A percentile compares a stretch with the other conserved stretches of the same genome.
Conservation (phyloP, 177 flowering plant genomes). For the Tripterygium wilfordii region DNA sequence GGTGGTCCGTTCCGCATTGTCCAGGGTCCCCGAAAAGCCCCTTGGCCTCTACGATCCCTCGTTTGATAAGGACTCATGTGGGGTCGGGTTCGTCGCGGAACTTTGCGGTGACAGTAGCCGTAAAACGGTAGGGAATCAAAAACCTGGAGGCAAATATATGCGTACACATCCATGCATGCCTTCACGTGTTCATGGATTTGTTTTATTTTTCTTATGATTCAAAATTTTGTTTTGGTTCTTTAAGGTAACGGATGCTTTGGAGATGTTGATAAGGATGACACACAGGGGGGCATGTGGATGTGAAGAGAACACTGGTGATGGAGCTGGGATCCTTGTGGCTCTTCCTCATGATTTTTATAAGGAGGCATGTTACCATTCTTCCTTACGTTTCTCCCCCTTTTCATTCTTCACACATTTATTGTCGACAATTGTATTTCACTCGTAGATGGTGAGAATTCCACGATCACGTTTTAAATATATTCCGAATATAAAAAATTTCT, state of each 20-base stretch:
- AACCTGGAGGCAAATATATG: not conserved
- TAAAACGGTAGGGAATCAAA: conserved; percentile 65
- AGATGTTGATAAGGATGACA: conserved; percentile 90
- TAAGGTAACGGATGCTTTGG: conserved; percentile 91
- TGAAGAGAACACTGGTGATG: conserved; percentile 96
- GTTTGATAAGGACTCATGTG: conserved; percentile 96
- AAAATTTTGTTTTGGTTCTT: conserved; percentile 5
- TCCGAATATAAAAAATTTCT: no score
- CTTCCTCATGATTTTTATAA: conserved; percentile 79
- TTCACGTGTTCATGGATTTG: not conserved
- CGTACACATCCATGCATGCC: not conserved
- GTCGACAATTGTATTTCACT: no score
- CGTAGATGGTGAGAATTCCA: no score
- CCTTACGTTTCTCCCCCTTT: not conserved
- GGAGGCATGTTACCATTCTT: conserved; percentile 37
- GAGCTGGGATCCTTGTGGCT: conserved; percentile 95
- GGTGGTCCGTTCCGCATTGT: conserved; percentile 52
- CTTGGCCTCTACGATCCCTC: conserved; percentile 90
- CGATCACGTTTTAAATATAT: no score
- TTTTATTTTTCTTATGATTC: not conserved
- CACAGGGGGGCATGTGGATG: conserved; percentile 99
- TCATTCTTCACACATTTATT: not conserved
- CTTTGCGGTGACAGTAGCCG: conserved; percentile 84
- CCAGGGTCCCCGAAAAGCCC: conserved; percentile 91
- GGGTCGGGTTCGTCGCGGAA: conserved; percentile 97